A percentile compares a stretch with the other conserved stretches of the same genome.
These are phyloP conservation scores for Neohortaea acidophila DNA, from an alignment of 495 filamentous ascomycete species.

Conservation along the genomic window DNA sequence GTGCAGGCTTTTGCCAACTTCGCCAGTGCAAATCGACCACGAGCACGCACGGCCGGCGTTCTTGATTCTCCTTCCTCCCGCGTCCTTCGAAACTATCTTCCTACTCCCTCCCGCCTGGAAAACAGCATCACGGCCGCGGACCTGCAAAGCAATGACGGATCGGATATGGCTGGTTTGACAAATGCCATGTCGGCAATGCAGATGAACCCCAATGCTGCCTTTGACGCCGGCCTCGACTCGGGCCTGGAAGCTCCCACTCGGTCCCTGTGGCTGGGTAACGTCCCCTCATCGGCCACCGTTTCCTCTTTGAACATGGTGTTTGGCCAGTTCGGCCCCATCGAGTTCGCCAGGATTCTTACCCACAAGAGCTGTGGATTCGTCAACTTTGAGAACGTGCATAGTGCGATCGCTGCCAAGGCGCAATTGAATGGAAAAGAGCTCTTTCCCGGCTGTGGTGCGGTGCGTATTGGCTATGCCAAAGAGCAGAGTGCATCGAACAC, in stretches of 20 bases:
- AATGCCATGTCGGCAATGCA: slow-evolving; percentile 71
- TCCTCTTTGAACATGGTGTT: slow-evolving; percentile 90
- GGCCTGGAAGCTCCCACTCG: slow-evolving; percentile 81
- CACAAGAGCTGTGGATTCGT: slow-evolving; percentile 99
- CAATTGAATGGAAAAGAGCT: slow-evolving; percentile 92
- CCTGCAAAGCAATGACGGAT: slow-evolving; percentile 52
- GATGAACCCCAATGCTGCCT: slow-evolving; percentile 38
- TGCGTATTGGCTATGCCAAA: slow-evolving; percentile 93
- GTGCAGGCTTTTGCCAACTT: slow-evolving; percentile 82
- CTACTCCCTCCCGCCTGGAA: slow-evolving; percentile 69
- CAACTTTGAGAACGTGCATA: slow-evolving; percentile 83
- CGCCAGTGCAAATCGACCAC: slow-evolving; percentile 63
- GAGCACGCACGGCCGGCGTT: slow-evolving; percentile 80
- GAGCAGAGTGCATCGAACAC: slow-evolving; percentile 77
- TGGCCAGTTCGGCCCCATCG: slow-evolving; percentile 73
- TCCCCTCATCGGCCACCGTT: slow-evolving; percentile 91
- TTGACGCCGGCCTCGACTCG: slow-evolving; percentile 43
- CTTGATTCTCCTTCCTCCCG: slow-evolving; percentile 68
- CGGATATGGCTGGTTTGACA: slow-evolving; percentile 54
- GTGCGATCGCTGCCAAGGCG: slow-evolving; percentile 73
- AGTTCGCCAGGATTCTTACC: slow-evolving; percentile 82
- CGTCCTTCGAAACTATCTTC: slow-evolving; percentile 60
- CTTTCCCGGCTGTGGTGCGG: slow-evolving; percentile 88
- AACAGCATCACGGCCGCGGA: slow-evolving; percentile 71
- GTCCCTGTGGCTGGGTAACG: slow-evolving; percentile 92